Conservation (phyloP, 495 filamentous ascomycete genomes). For the Gamarada debralockiae region DNA sequence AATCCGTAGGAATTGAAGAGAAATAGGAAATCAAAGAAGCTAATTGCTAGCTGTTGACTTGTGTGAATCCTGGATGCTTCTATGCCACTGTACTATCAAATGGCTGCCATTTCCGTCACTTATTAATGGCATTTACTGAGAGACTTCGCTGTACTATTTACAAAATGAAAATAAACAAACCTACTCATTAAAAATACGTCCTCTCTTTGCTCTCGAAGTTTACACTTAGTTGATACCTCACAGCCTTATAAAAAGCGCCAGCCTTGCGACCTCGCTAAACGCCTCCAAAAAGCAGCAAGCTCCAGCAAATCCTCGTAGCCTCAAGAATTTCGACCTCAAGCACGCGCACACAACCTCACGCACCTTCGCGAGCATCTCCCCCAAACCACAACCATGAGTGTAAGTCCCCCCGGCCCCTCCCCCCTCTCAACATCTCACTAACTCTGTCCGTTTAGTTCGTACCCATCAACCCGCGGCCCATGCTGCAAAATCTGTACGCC, state of each 20-base stretch:
- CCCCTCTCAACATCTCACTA: constrained; percentile 1
- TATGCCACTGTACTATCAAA: too few relatives aligned
- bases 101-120: too few relatives aligned
- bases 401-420: constrained; percentile 5
- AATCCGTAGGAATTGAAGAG: constrained; percentile 53
- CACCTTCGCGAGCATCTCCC: constrained; percentile 4
- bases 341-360: constrained; percentile 3
- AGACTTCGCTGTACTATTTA: too few relatives aligned
- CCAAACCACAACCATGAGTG: constrained; percentile 19
- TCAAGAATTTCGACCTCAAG: constrained; percentile 16
- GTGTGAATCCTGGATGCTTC: too few relatives aligned
- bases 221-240: too few relatives aligned
- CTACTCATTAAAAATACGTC: too few relatives aligned
- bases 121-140: too few relatives aligned
- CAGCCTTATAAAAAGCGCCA: constrained; percentile 1
- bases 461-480: constrained; percentile 86
- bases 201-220: too few relatives aligned
- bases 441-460: constrained; percentile 53
- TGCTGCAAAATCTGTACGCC: constrained; percentile 84
- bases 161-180: too few relatives aligned
- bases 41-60: too few relatives aligned
- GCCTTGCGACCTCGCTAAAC: constrained; percentile 15
- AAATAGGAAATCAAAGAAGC: not conserved
- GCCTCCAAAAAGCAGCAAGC: constrained; percentile 8
- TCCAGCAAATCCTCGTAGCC: constrained; percentile 12